Evolutionary conservation across 2,329 filamentous ascomycete species (phyloP), one percentile per base, ranked within the genome.

Genomic region (Alternaria sp.): DNA sequence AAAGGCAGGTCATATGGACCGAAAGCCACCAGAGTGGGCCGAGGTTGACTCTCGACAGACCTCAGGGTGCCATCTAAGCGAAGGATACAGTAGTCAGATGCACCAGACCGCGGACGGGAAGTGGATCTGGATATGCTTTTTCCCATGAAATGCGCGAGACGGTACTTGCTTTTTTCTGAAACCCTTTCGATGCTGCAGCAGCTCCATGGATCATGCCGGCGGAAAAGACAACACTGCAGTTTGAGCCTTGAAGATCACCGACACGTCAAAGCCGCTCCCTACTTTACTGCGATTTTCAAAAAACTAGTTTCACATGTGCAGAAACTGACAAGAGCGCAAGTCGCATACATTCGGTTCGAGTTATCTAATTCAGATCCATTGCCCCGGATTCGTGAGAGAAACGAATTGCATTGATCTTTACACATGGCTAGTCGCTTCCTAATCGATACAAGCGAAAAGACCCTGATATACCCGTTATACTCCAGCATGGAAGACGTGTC

Each of bases 21-120:
- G 32, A 36, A n/a, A 50, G 46, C 46, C 30, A 36, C 32, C 14
- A 5, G 20, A 25, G 12, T 50, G 46, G 20, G 46, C 46, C 20
- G 46, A 50, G 30, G 30, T 32, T 38, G 46, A 11, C 32, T 50
- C 9, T 50, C 32, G 3, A 50, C 32, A 50, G 32, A 50, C 36
- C 46, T 50, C 46, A 50, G 46, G 20, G 20, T 50, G 20, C 32
- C 32, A 32, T 22, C 30, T 50, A 50, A 50, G 46, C 46, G 46
- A 50, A 27, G 46, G 7, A 25, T 50, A 45, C 46, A 50, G 46
- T 30, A 36, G 20, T 50, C 32, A 32, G 11, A 38, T 27, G 32
- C n/a, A 50, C 22, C 32, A 22, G 32, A 50, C 46, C 36, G 30
- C 32, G 46, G 46, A 25, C 46, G 16, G 22, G 20, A 36, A 25